phyloP scores from a whole-genome alignment of 208 protist species.

The Acanthamoeba triangularis region DNA sequence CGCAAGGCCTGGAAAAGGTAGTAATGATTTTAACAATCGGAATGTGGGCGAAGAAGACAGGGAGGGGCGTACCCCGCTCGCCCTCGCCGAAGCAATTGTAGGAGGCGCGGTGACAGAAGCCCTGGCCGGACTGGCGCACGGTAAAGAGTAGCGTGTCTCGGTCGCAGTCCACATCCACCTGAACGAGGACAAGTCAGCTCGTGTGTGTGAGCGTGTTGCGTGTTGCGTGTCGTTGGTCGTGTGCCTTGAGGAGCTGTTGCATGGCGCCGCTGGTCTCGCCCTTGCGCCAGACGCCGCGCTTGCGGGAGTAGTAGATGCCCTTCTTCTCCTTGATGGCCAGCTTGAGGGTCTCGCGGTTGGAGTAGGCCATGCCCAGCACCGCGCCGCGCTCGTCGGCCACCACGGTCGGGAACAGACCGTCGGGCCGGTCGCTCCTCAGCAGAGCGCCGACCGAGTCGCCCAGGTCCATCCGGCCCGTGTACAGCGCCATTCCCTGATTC shows the following conservation, averaged over 20 bases:
- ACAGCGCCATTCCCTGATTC: slow-evolving; percentile 75
- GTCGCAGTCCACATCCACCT: slow-evolving; percentile 88
- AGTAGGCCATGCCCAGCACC: slow-evolving; percentile 89
- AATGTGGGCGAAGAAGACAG: not conserved
- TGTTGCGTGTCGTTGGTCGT: not conserved
- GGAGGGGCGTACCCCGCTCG: not conserved
- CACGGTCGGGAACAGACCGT: slow-evolving; percentile 89
- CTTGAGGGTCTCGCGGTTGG: slow-evolving; percentile 80
- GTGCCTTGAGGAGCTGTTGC: slow-evolving; percentile 56
- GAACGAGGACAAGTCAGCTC: not conserved
- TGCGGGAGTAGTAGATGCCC: slow-evolving; percentile 88
- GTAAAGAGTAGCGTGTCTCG: slow-evolving; percentile 86
- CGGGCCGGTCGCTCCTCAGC: slow-evolving; percentile 84
- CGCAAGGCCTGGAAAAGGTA: not conserved
- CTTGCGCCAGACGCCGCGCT: slow-evolving; percentile 89
- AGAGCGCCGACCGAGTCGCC: slow-evolving; percentile 71
- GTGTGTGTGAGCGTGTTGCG: not conserved
- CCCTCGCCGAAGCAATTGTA: slow-evolving; percentile 69
- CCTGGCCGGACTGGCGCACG: slow-evolving; percentile 75
- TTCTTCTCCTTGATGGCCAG: slow-evolving; percentile 80
- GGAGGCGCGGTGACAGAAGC: slow-evolving; percentile 75
- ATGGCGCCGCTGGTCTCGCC: slow-evolving; percentile 87
- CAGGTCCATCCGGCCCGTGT: slow-evolving; percentile 65
- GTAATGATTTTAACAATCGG: not conserved
- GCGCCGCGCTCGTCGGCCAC: slow-evolving; percentile 84